Evolutionary conservation across 148 eudicot genomes (phyloP), one percentile per base, ranked within the genome.

Genomic region (Rheum nobile): DNA sequence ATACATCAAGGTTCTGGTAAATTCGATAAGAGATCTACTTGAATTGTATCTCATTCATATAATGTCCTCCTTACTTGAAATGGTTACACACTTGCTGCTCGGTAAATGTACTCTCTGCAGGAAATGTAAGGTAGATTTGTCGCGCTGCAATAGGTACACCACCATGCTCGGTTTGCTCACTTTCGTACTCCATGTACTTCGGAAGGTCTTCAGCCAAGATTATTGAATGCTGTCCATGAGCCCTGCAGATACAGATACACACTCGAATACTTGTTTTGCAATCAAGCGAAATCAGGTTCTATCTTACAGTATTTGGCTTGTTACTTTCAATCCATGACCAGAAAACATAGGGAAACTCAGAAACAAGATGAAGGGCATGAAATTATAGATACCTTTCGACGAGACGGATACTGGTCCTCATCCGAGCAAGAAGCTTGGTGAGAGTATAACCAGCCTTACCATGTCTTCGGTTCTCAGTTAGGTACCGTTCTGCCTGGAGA

Each of bases 361-460:
- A 63, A 63, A 63, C 0, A 26, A 26, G 22, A 63, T 63, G 5
- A 26, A 63, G 35, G 34, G 26, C 10, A 54, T 8, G 7, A 4
- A 12, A 37, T 21, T 41, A 75, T 29, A 41, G 5, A 5, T 31
- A 88, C 92, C 89, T 83, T 57, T 86, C 89, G 61, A 88, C 77
- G 6, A 88, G 43, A 22, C 75, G 74, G 48, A 88, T 76, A 16
- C 78, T 84, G 57, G 77, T 84, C 67, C 34, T 59, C 80, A 88
- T 34, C 43, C 82, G 85, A 38, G 86, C 89, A 44, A 88, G 84
- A 72, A 88, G 84, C 78, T 83, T 88, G 0, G 89, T 86, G 80
- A 88, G 80, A 78, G 88, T 86, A 84, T 65, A 84, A 74, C 91
- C 91, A 71, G 86, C 87, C 74, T 86, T 83, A 9, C 91, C 89